Evolutionary conservation across 2,329 filamentous ascomycete species (phyloP).

Genomic region (Elsinoe necatrix): DNA sequence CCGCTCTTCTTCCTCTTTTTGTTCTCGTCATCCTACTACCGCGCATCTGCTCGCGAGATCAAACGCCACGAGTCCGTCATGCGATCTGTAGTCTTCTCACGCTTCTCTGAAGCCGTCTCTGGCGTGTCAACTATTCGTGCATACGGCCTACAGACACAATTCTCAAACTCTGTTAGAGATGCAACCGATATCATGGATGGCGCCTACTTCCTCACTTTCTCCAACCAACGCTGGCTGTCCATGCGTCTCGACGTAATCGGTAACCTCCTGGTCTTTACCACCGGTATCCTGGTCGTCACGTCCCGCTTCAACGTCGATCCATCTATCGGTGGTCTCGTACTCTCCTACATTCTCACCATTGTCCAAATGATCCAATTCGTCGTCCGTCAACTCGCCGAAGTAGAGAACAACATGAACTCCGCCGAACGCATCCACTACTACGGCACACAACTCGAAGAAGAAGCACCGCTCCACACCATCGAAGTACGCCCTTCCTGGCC

Average conservation of each 20-base stretch:
- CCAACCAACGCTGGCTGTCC: slow-evolving; percentile 90
- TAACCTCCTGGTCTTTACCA: slow-evolving; percentile 75
- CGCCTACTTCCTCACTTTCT: slow-evolving; percentile 90
- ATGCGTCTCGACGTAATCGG: slow-evolving; percentile 78
- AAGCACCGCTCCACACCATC: slow-evolving; percentile 68
- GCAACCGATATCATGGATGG: slow-evolving; percentile 87
- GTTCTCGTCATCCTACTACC: slow-evolving; percentile 78
- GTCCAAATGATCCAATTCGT: slow-evolving; percentile 96
- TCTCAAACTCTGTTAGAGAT: slow-evolving; percentile 58
- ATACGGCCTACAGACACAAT: slow-evolving; percentile 72
- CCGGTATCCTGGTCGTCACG: slow-evolving; percentile 84
- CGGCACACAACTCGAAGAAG: slow-evolving; percentile 75
- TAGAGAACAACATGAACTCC: slow-evolving; percentile 97
- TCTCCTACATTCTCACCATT: slow-evolving; percentile 88
- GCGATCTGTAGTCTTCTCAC: slow-evolving; percentile 79
- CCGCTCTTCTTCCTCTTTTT: slow-evolving; percentile 70
- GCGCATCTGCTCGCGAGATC: slow-evolving; percentile 82
- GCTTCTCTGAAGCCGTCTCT: slow-evolving; percentile 80
- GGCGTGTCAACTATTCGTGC: slow-evolving; percentile 81
- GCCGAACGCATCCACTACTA: slow-evolving; percentile 90
- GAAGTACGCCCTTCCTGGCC: slow-evolving; percentile 74
- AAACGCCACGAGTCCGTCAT: slow-evolving; percentile 90
- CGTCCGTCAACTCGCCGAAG: slow-evolving; percentile 84
- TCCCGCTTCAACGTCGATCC: slow-evolving; percentile 78
- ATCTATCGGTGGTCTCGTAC: slow-evolving; percentile 75